phyloP scores from a whole-genome alignment of 352 stramenopile species.

The Pythium chondricola region DNA sequence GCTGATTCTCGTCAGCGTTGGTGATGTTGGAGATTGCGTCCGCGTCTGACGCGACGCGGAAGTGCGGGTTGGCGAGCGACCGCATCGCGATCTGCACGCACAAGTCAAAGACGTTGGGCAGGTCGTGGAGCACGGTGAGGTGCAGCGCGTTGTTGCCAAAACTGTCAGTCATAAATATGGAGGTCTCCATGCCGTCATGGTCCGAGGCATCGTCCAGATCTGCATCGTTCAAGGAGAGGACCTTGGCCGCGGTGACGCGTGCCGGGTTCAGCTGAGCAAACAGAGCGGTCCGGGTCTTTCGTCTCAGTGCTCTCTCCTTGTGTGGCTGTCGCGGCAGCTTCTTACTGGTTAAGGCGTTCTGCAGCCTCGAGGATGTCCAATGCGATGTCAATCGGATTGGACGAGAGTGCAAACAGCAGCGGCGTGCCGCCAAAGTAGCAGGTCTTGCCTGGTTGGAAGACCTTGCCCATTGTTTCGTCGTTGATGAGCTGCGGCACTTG shows the following conservation, averaged over 20 bases:
- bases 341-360: conserved; percentile 13
- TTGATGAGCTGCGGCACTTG: conserved; percentile 32
- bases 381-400: conserved; percentile 44
- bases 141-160: conserved; percentile 62
- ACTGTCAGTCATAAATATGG: conserved; percentile 47
- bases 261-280: conserved; percentile 7
- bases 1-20: conserved; percentile 12
- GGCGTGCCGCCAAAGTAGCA: conserved; percentile 63
- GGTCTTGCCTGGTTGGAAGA: conserved; percentile 38
- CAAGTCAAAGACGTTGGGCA: conserved; percentile 54
- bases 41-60: background rate
- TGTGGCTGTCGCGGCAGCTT: conserved; percentile 5
- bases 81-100: conserved; percentile 41
- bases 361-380: conserved; percentile 30
- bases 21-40: too few species aligned
- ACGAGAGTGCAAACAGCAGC: conserved; percentile 49
- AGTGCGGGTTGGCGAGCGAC: conserved; percentile 12
- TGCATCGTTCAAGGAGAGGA: background rate
- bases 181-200: conserved; percentile 11
- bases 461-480: conserved; percentile 40
- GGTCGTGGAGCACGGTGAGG: conserved; percentile 48
- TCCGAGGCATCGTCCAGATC: background rate
- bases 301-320: too few species aligned
- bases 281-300: too few species aligned
- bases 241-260: too few species aligned